phyloP scores from a whole-genome alignment of 2,329 filamentous ascomycete species.

The Pseudogymnoascus sp. region DNA sequence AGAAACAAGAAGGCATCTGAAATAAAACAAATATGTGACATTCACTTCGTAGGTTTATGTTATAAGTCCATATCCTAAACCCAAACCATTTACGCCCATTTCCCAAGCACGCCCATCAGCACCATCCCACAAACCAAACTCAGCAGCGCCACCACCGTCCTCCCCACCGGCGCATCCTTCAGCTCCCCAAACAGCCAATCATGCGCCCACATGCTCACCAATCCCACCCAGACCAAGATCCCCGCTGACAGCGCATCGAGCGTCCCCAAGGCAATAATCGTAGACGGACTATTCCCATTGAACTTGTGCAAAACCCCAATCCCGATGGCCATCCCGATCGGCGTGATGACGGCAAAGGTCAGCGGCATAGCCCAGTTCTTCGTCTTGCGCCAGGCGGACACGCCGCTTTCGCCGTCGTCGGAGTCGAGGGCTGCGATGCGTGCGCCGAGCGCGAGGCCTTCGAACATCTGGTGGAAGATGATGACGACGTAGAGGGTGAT shows the following conservation, averaged over 20 bases:
- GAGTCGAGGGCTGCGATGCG: constrained; percentile 49
- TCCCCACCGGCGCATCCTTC: constrained; percentile 39
- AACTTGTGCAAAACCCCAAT: constrained; percentile 62
- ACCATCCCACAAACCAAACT: constrained; percentile 54
- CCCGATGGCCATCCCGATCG: constrained; percentile 72
- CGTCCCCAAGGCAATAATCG: constrained; percentile 63
- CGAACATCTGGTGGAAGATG: constrained; percentile 71
- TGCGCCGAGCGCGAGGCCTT: constrained; percentile 64
- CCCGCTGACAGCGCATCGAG: constrained; percentile 67
- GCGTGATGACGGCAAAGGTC: constrained; percentile 63
- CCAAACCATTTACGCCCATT: constrained; percentile 54
- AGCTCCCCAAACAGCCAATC: constrained; percentile 63
- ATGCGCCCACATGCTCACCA: constrained; percentile 71
- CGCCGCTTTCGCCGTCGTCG: neutral
- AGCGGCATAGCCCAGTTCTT: constrained; percentile 53
- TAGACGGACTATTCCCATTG: constrained; percentile 63
- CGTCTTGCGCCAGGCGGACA: constrained; percentile 5
- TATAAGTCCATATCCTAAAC: too few species aligned
- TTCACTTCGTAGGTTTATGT: too few species aligned
- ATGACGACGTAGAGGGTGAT: constrained; percentile 57
- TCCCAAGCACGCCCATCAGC: constrained; percentile 64
- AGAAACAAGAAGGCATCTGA: too few species aligned
- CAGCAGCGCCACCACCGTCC: constrained; percentile 41
- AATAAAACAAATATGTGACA: too few species aligned
- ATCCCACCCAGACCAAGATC: constrained; percentile 69